phyloP scores from a whole-genome alignment of 768 basidiomycete species.

The Rickenella mellea region DNA sequence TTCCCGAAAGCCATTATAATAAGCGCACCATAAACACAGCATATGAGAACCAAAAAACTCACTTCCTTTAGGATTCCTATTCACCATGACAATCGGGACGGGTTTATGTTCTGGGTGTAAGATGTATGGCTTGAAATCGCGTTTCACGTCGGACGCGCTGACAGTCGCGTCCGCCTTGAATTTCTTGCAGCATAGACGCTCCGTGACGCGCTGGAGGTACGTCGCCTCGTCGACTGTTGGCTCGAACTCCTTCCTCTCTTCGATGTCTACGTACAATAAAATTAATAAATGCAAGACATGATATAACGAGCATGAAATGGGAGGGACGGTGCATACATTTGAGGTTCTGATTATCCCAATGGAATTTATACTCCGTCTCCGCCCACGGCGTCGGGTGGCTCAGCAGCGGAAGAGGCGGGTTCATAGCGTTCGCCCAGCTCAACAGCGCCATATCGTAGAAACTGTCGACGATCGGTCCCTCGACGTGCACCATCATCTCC shows the following conservation, averaged over 20 bases:
- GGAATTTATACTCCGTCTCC: constrained; percentile 30
- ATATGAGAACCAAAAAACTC: constrained; percentile 8
- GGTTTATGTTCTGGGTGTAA: constrained; percentile 47
- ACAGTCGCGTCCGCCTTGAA: constrained; percentile 20
- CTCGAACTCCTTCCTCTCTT: no score
- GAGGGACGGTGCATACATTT: constrained; percentile 6
- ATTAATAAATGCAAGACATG: no score
- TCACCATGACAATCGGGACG: constrained; percentile 58
- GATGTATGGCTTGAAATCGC: constrained; percentile 54
- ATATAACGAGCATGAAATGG: no score
- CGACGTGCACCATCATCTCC: constrained; percentile 61
- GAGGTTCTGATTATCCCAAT: constrained; percentile 19
- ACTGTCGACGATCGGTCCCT: constrained; percentile 60
- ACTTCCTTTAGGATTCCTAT: constrained; percentile 51
- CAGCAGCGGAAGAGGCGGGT: constrained; percentile 35
- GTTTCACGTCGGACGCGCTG: constrained; percentile 18
- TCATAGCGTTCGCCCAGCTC: constrained; percentile 43
- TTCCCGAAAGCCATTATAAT: constrained; percentile 5
- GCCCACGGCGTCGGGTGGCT: constrained; percentile 20
- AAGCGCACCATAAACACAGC: not conserved
- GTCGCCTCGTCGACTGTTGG: not conserved
- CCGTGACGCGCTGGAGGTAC: constrained; percentile 25
- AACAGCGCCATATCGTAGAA: constrained; percentile 63
- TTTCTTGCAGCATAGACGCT: constrained; percentile 24
- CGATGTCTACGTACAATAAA: no score